These are phyloP conservation scores for Ogataea polymorpha DNA, from an alignment of 805 yeast species.

Conservation along the genomic window DNA sequence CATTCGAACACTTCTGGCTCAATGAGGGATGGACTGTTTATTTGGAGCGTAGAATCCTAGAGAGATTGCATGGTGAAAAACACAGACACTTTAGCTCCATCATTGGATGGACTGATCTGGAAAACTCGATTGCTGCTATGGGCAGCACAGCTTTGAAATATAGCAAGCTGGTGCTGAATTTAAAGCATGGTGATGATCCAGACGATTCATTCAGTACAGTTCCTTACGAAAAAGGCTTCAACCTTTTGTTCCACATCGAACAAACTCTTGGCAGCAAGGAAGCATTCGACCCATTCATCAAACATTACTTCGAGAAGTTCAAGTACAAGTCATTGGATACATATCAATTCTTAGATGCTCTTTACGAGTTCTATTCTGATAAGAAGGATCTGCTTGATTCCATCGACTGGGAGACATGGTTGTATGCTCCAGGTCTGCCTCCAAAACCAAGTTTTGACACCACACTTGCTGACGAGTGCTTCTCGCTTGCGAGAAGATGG, in stretches of 20 bases:
- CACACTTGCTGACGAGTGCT: slow-evolving; percentile 69
- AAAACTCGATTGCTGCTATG: slow-evolving; percentile 63
- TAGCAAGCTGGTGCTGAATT: slow-evolving; percentile 65
- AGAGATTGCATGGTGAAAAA: slow-evolving; percentile 72
- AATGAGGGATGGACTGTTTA: slow-evolving; percentile 97
- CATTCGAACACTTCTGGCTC: slow-evolving; percentile 94
- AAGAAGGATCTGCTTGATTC: slow-evolving; percentile 53
- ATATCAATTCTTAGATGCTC: slow-evolving; percentile 71
- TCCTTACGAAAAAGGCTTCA: slow-evolving; percentile 90
- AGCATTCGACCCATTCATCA: slow-evolving; percentile 76
- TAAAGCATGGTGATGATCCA: slow-evolving; percentile 71
- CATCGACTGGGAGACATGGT: slow-evolving; percentile 86
- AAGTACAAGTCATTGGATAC: slow-evolving; percentile 74
- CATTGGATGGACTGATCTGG: slow-evolving; percentile 85
- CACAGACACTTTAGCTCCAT: slow-evolving; percentile 78
- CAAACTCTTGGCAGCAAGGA: slow-evolving; percentile 67
- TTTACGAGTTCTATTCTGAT: slow-evolving; percentile 56
- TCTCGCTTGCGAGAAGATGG: slow-evolving; percentile 67
- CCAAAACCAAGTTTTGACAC: slow-evolving; percentile 84
- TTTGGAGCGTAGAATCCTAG: slow-evolving; percentile 79
- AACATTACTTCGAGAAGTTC: slow-evolving; percentile 68
- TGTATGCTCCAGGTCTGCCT: slow-evolving; percentile 81
- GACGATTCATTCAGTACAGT: slow-evolving; percentile 87
- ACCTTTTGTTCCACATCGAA: slow-evolving; percentile 73
- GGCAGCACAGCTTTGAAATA: slow-evolving; percentile 50